Evolutionary conservation across 805 yeast species (phyloP).

Genomic region (Starmerella apicola): DNA sequence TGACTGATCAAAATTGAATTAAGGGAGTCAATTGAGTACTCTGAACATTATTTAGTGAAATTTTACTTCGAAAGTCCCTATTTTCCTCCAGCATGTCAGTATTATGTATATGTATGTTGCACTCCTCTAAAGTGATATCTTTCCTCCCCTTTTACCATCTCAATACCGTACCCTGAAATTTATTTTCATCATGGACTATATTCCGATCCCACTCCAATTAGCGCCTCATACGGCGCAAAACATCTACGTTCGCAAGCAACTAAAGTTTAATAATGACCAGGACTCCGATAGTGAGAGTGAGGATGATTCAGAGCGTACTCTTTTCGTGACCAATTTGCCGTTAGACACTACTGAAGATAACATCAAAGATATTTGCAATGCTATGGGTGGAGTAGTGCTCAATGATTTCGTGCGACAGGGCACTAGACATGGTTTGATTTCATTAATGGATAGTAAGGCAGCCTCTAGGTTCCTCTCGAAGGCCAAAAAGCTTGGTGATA

Average conservation of each 20-base stretch:
- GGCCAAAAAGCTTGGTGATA: constrained; percentile 39
- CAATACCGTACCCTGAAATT: neutral
- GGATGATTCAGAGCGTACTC: constrained; percentile 33
- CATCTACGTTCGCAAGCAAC: constrained; percentile 21
- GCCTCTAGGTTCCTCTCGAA: constrained; percentile 51
- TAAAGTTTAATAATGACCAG: constrained; percentile 1
- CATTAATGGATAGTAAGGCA: constrained; percentile 61
- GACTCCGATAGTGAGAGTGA: constrained; percentile 24
- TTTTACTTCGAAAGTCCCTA: no score
- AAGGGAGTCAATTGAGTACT: no score
- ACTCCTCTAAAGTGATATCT: no score
- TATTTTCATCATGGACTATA: constrained; percentile 13
- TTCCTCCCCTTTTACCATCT: no score
- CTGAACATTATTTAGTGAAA: no score
- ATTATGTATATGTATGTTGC: no score
- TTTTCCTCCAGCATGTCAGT: no score
- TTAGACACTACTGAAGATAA: constrained; percentile 40
- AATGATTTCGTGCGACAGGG: constrained; percentile 25
- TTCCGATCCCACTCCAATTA: constrained; percentile 17
- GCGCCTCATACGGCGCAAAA: constrained; percentile 17
- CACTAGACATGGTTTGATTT: constrained; percentile 46
- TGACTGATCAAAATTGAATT: no score
- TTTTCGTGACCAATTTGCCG: constrained; percentile 74
- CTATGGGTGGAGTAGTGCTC: constrained; percentile 35
- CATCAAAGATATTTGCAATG: constrained; percentile 43